Base-by-base conservation (phyloP, 805 yeast genomes). In the Huiozyma naganishii region DNA sequence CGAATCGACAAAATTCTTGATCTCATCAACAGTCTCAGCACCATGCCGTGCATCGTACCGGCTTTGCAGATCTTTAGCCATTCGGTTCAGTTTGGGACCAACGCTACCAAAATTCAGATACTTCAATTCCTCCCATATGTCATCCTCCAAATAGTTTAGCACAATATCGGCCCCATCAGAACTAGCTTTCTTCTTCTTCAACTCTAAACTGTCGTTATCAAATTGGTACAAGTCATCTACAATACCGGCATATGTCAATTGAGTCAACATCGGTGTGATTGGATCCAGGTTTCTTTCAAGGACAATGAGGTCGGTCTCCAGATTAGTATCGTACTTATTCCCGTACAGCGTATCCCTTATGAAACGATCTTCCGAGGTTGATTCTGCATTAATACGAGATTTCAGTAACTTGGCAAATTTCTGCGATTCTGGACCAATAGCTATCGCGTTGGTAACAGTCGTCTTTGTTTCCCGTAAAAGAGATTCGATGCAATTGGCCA, bases 221-320 rank as follows among this genome's bases (percentile, higher is more conserved):
- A 80, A 64, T 5, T 74, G 77, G 50, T 77, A 70, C 9, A 77
- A 58, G 52, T 89, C 96, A 58, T 84, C 89, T 17, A 88, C 67
- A 11, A 92, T 67, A 0, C 97, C 98, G 12, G 75, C 69, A 58
- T 89, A 90, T 2, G 87, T 83, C 52, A 89, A 64, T 53, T 89
- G 97, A 27, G 79, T 76, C 43, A 87, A 64, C 8, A 86, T 54
- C 1, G 87, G 80, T 1, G 95, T 77, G 5, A 83, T 60, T 37
- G 76, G 71, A 62, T 90, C 98, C 29, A 80, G 59, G 42, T 80
- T 76, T 40, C 98, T 68, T 56, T 90, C 97, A 17, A 90, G 55
- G 1, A 89, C 80, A 6, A 90, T 70, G 29, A 89, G 63, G 55
- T 90, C 94, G 41, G 79, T 73, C 46, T 79, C 80, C 39, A 73